Evolutionary conservation across 805 yeast genomes (phyloP).

Genomic region (Zygosaccharomyces bisporus): DNA sequence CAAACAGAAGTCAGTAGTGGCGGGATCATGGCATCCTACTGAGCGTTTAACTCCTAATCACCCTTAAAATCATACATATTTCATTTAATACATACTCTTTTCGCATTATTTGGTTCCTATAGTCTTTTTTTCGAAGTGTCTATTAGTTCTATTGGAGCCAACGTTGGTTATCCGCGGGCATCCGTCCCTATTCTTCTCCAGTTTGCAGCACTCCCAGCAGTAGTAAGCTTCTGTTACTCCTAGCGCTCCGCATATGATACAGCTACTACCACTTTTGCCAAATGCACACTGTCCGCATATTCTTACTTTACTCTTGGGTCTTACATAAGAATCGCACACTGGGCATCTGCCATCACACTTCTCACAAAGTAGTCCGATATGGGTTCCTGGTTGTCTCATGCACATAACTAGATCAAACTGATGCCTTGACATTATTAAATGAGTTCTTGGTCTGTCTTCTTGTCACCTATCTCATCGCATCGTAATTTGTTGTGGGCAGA

Average conservation of each 20-base stretch:
- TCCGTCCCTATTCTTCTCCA: conserved; percentile 84
- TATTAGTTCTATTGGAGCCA: conserved; percentile 71
- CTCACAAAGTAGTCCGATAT: conserved; percentile 67
- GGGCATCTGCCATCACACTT: conserved; percentile 93
- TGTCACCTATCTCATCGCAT: background rate
- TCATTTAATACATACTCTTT: background rate
- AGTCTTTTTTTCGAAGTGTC: conserved; percentile 52
- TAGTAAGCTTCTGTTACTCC: conserved; percentile 73
- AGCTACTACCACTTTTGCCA: conserved; percentile 58
- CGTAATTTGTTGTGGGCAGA: conserved; percentile 2
- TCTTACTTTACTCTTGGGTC: conserved; percentile 61
- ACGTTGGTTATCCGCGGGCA: conserved; percentile 82
- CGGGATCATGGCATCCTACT: conserved; percentile 3
- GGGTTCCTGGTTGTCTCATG: conserved; percentile 76
- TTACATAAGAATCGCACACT: conserved; percentile 78
- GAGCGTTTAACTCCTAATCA: background rate
- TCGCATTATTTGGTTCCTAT: background rate
- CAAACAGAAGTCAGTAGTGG: conserved; percentile 1
- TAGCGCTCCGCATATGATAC: conserved; percentile 68
- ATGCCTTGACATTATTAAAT: conserved; percentile 69
- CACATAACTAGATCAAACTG: conserved; percentile 83
- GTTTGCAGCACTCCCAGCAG: conserved; percentile 77
- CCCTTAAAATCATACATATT: background rate
- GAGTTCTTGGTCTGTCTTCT: background rate
- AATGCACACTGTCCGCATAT: conserved; percentile 84